phyloP scores from a whole-genome alignment of 164 flowering plant genomes.

The Vitis riparia region DNA sequence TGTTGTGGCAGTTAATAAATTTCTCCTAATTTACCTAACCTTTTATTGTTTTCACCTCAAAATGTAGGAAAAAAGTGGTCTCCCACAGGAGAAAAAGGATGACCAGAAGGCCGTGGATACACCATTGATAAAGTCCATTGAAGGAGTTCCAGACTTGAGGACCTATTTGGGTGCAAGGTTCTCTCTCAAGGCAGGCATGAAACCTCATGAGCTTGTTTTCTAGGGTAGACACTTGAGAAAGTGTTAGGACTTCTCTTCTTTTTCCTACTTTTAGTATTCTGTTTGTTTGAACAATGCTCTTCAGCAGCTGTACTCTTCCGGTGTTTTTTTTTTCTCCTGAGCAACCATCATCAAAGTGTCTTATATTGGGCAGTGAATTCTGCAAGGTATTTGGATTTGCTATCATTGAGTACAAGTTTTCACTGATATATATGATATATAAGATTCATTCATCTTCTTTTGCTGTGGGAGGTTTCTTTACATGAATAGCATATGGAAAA shows the following conservation, averaged over 20 bases:
- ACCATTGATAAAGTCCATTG: constrained; percentile 50
- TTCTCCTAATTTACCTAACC: no score
- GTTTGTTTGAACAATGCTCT: constrained; percentile 6
- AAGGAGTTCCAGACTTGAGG: constrained; percentile 64
- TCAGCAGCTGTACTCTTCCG: constrained; percentile 3
- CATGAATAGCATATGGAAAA: no score
- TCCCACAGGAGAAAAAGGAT: constrained; percentile 70
- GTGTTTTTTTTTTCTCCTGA: background rate
- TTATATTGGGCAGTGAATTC: constrained; percentile 1
- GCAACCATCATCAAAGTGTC: no score
- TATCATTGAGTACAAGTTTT: constrained; percentile 1
- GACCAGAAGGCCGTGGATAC: constrained; percentile 69
- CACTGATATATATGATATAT: background rate
- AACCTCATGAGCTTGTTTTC: constrained; percentile 56
- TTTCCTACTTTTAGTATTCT: background rate
- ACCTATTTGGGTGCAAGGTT: constrained; percentile 66
- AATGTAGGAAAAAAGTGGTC: constrained; percentile 56
- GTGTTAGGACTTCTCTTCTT: background rate
- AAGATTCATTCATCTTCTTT: background rate
- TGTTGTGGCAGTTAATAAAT: no score
- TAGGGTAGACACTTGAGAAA: background rate
- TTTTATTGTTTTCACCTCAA: background rate
- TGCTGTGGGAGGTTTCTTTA: no score
- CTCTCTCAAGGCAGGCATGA: constrained; percentile 76
- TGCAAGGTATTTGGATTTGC: constrained; percentile 7